phyloP scores from a whole-genome alignment of 2,329 filamentous ascomycete species.

The Claviceps pazoutovae region DNA sequence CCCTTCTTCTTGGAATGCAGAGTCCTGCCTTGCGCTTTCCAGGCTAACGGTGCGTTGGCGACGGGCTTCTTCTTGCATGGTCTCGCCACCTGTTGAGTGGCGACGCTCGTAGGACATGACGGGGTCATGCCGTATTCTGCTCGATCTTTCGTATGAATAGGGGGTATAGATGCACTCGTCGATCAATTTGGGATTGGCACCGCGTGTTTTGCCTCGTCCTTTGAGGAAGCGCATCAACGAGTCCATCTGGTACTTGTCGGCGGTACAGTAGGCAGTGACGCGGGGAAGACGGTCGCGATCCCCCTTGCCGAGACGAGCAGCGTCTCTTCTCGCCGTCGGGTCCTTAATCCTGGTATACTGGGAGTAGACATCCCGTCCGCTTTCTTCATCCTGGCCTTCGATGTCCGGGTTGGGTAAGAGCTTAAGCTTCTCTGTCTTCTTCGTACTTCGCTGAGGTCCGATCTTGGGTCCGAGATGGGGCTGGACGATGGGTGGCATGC shows the following conservation, averaged over 20 bases:
- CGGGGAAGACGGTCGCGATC: slow-evolving; percentile 76
- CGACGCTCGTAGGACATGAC: slow-evolving; percentile 46
- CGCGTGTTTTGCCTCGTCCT: slow-evolving; percentile 60
- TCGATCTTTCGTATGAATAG: slow-evolving; percentile 57
- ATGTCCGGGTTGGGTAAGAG: slow-evolving; percentile 84
- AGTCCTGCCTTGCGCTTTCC: slow-evolving; percentile 24
- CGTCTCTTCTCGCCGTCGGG: slow-evolving; percentile 80
- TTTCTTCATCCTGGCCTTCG: slow-evolving; percentile 71
- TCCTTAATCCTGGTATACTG: slow-evolving; percentile 98
- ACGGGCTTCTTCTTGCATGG: slow-evolving; percentile 21
- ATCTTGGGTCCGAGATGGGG: slow-evolving; percentile 49
- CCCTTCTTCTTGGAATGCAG: slow-evolving; percentile 16
- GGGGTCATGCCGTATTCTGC: slow-evolving; percentile 18
- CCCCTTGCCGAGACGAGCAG: slow-evolving; percentile 82
- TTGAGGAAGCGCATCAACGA: slow-evolving; percentile 84
- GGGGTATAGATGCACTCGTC: slow-evolving; percentile 97
- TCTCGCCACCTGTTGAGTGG: slow-evolving; percentile 60
- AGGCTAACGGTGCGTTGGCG: slow-evolving; percentile 49
- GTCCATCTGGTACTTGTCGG: slow-evolving; percentile 82
- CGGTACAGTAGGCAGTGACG: slow-evolving; percentile 94
- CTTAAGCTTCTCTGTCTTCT: slow-evolving; percentile 93
- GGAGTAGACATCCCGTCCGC: slow-evolving; percentile 87
- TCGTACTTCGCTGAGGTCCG: slow-evolving; percentile 85
- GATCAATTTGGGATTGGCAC: slow-evolving; percentile 78
- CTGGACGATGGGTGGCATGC: slow-evolving; percentile 21